Base-by-base conservation (phyloP, 768 basidiomycete species). In the Lactarius quietus region DNA sequence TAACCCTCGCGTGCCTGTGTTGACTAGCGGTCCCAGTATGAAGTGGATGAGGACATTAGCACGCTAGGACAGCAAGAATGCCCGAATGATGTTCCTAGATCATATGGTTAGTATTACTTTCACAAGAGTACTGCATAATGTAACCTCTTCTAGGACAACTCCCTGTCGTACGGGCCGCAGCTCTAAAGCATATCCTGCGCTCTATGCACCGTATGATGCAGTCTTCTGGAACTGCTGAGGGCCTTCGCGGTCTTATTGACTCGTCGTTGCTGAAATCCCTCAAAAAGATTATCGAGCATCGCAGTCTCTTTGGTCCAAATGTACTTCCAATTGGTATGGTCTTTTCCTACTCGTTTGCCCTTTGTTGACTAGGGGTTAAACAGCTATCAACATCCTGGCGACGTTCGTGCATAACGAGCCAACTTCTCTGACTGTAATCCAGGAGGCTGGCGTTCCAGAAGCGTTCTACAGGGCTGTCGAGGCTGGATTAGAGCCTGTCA, bases 361-460 rank as follows among this genome's bases (percentile, higher is more conserved):
- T 35, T 39, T 61, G 43, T n/a, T 61, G 36, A 64, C 36, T 72
- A 59, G 73, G 70, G 53, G 8, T 59, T 12, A 12, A 64, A 18
- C 67, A 92, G 94, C 92, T 6, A 92, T 95, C 79, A 94, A 95
- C 74, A 89, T 95, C 72, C 93, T 97, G 88, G 87, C 94, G 17
- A 94, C 94, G 0, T 98, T 98, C 76, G 88, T 98, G 10, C 96
- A 99, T 80, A 99, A 98, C 69, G 97, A 99, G 75, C 97, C 97
- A 8, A 98, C 95, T 0, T 97, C 93, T 18, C 78, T 99, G 63
- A 80, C 86, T 2, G 88, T 96, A 61, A 90, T 99, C 26, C 97
- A 99, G 76, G 97, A 99, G 75, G 84, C 87, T 31, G 86, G 89
- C 6, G 76, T 99, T 3, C 97, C 97, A 0, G 91, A 94, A 71